These are phyloP conservation scores for Phytophthora pisi DNA, from an alignment of 352 stramenopile species.

Conservation along the genomic window DNA sequence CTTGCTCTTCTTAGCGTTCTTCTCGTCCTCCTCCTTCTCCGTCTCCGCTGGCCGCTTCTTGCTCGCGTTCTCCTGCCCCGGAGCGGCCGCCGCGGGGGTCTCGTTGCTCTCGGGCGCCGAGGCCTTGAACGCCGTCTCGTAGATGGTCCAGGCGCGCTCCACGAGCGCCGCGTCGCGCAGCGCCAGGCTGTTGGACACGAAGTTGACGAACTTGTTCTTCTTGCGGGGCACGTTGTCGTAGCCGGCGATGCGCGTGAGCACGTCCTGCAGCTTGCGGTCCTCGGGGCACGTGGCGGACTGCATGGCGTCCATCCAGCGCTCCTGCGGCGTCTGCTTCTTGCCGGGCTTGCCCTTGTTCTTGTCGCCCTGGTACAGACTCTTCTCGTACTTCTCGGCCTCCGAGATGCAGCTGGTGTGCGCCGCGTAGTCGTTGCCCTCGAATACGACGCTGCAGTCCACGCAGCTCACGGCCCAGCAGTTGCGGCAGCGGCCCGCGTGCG, in stretches of 20 bases:
- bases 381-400: constrained; percentile 95
- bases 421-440: constrained; percentile 89
- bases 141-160: constrained; percentile 73
- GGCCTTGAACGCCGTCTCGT: constrained; percentile 70
- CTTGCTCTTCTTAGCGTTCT: constrained; percentile 51
- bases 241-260: constrained; percentile 75
- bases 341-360: constrained; percentile 49
- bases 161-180: constrained; percentile 52
- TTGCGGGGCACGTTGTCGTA: constrained; percentile 94
- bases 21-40: constrained; percentile 22
- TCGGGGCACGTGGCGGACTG: constrained; percentile 47
- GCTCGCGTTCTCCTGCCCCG: constrained; percentile 17
- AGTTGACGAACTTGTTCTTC: constrained; percentile 94
- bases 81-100: background rate
- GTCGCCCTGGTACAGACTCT: constrained; percentile 82
- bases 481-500: constrained; percentile 80
- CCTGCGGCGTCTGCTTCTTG: constrained; percentile 88
- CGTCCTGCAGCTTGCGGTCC: constrained; percentile 64
- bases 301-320: constrained; percentile 87
- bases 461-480: constrained; percentile 93
- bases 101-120: constrained; percentile 26
- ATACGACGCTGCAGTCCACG: constrained; percentile 93
- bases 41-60: constrained; percentile 58
- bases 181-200: constrained; percentile 86
- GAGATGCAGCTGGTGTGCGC: constrained; percentile 93